phyloP scores from a whole-genome alignment of 495 filamentous ascomycete genomes.

The Cercophora newfieldiana region DNA sequence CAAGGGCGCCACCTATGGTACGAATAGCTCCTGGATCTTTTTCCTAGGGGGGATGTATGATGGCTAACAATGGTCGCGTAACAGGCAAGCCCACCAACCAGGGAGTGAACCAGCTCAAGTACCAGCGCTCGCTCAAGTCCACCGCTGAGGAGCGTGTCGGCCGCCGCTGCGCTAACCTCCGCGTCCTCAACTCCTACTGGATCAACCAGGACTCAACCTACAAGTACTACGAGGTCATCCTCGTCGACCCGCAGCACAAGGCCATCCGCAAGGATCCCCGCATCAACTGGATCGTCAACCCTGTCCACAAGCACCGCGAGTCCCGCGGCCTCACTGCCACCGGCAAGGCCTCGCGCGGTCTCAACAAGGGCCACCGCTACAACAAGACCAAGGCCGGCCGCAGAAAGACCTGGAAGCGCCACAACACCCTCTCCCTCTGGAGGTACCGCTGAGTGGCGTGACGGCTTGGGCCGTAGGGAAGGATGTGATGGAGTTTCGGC shows the following conservation, averaged over 20 bases:
- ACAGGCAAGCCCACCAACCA: constrained; percentile 99
- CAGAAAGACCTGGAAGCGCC: constrained; percentile 99
- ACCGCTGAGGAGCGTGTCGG: constrained; percentile 99
- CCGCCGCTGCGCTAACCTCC: constrained; percentile 95
- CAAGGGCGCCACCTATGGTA: constrained; percentile 99
- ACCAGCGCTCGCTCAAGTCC: constrained; percentile 95
- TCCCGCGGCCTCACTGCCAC: constrained; percentile 92
- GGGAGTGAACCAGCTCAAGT: constrained; percentile 99
- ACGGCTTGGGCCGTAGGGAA: constrained; percentile 18
- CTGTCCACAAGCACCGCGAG: constrained; percentile 99
- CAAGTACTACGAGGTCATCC: constrained; percentile 99
- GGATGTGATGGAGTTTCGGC: constrained; percentile 21
- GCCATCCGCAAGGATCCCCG: constrained; percentile 97
- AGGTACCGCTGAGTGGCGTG: constrained; percentile 64
- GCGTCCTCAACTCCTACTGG: constrained; percentile 99
- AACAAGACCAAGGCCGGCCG: constrained; percentile 94
- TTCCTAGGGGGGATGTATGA: constrained; percentile 7
- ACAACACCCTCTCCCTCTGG: constrained; percentile 97
- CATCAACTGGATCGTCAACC: constrained; percentile 99
- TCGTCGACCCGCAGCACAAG: constrained; percentile 99
- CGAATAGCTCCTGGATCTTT: constrained; percentile 28
- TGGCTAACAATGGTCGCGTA: constrained; percentile 22
- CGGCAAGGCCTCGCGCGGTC: constrained; percentile 98
- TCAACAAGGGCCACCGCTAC: constrained; percentile 98
- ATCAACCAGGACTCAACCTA: constrained; percentile 99